Evolutionary conservation across 1,284 basidiomycete genomes (phyloP).

Genomic region (Naganishia cerealis): DNA sequence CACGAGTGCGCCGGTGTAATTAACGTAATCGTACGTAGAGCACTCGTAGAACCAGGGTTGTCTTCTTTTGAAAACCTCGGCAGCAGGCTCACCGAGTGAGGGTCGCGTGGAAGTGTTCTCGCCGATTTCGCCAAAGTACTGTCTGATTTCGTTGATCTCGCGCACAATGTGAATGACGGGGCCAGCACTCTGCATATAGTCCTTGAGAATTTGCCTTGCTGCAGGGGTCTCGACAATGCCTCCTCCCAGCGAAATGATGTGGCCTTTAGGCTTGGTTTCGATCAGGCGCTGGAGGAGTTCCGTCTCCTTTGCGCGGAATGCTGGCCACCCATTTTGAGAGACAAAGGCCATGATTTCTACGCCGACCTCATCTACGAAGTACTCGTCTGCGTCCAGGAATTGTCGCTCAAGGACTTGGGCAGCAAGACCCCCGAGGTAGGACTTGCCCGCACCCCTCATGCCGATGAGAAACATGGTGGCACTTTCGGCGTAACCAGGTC

Average conservation of each 20-base stretch:
- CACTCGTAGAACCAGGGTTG: conserved; percentile 86
- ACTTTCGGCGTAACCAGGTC: conserved; percentile 40
- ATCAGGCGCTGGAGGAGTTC: conserved; percentile 66
- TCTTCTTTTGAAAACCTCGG: conserved; percentile 78
- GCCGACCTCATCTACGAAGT: conserved; percentile 69
- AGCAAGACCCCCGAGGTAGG: conserved; percentile 78
- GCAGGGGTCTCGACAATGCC: conserved; percentile 85
- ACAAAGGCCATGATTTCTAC: conserved; percentile 76
- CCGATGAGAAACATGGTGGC: conserved; percentile 83
- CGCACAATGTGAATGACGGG: conserved; percentile 72
- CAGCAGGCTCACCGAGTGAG: conserved; percentile 78
- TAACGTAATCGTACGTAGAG: conserved; percentile 80
- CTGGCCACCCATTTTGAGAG: conserved; percentile 70
- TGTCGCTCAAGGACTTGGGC: conserved; percentile 72
- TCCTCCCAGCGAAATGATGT: conserved; percentile 89
- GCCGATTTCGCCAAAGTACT: conserved; percentile 67
- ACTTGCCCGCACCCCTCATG: conserved; percentile 97
- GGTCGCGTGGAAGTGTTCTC: conserved; percentile 69
- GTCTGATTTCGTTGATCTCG: conserved; percentile 68
- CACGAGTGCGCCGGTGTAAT: conserved; percentile 61
- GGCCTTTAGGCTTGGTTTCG: conserved; percentile 60
- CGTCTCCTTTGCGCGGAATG: conserved; percentile 68
- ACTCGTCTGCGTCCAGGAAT: conserved; percentile 83
- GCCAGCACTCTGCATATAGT: conserved; percentile 64
- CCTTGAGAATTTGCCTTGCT: conserved; percentile 69